Percentiles rank a stretch among this genome's conserved stretches.
phyloP scores from a whole-genome alignment of 495 filamentous ascomycete species.

The Thermothielavioides terrestris region DNA sequence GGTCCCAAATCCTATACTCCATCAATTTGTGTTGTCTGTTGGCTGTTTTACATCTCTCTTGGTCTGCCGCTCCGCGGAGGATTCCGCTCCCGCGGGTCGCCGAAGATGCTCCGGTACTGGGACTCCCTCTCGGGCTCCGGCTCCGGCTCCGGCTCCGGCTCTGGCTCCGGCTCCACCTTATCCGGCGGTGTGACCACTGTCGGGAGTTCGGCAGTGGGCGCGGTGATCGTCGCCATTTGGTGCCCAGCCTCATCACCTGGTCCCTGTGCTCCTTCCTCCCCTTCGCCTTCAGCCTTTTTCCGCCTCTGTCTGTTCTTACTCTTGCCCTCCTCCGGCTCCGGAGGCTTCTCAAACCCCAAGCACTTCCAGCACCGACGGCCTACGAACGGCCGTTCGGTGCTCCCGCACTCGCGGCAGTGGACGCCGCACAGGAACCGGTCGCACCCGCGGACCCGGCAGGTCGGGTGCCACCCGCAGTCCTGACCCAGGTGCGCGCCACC shows the following conservation, averaged over 20 bases:
- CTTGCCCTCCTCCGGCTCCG: not conserved
- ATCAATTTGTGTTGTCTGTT: too few species aligned
- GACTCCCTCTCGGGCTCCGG: too few species aligned
- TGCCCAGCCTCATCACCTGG: too few species aligned
- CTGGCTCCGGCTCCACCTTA: too few species aligned
- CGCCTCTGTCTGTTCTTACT: not conserved
- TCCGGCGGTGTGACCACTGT: too few species aligned
- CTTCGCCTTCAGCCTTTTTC: not conserved
- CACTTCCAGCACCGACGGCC: conserved; percentile 26
- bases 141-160: too few species aligned
- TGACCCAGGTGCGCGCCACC: conserved; percentile 31
- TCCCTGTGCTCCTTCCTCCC: not conserved
- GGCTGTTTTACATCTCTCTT: not conserved
- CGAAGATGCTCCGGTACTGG: not conserved
- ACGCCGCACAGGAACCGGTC: conserved; percentile 26
- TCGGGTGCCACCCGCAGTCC: conserved; percentile 33
- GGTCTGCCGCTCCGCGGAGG: not conserved
- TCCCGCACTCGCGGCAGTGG: conserved; percentile 31
- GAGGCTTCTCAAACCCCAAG: conserved; percentile 15
- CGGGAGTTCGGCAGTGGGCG: too few species aligned
- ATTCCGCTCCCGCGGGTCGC: not conserved
- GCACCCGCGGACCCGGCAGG: conserved; percentile 25
- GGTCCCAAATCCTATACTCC: too few species aligned
- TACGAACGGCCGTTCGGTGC: conserved; percentile 26
- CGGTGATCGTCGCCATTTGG: too few species aligned